These are phyloP conservation scores for Torulaspora gathmanii DNA, from an alignment of 805 yeast genomes.

Conservation along the genomic window DNA sequence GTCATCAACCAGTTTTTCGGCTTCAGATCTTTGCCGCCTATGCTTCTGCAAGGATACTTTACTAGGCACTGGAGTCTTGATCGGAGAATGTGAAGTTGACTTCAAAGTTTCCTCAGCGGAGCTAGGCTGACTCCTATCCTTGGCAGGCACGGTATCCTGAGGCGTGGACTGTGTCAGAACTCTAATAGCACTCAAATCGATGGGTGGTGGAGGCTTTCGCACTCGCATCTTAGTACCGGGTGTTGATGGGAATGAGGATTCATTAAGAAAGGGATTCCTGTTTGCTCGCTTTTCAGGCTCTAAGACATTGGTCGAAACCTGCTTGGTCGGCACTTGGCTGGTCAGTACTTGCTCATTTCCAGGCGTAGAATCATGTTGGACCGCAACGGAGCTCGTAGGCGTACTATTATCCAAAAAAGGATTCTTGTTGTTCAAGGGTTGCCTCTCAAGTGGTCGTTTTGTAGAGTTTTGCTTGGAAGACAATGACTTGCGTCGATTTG, in stretches of 20 bases:
- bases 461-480: neutral
- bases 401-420: slow-evolving; percentile 6
- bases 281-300: neutral
- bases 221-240: neutral
- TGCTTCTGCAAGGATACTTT: slow-evolving; percentile 14
- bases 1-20: slow-evolving; percentile 35
- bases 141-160: neutral
- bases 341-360: neutral
- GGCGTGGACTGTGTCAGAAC: slow-evolving; percentile 2
- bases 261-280: slow-evolving; percentile 6
- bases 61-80: slow-evolving; percentile 6
- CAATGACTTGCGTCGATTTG: neutral
- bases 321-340: no score
- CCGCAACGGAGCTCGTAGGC: neutral
- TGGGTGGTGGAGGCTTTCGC: slow-evolving; percentile 26
- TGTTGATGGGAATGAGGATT: neutral
- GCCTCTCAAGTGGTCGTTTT: slow-evolving; percentile 9
- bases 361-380: neutral
- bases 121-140: neutral
- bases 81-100: slow-evolving; percentile 3
- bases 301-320: no score
- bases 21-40: slow-evolving; percentile 31
- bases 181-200: slow-evolving; percentile 18
- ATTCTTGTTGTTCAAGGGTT: slow-evolving; percentile 9
- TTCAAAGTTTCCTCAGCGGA: slow-evolving; percentile 8